These are phyloP conservation scores for Plasmopara muralis DNA, from an alignment of 352 stramenopile species.

Conservation along the genomic window DNA sequence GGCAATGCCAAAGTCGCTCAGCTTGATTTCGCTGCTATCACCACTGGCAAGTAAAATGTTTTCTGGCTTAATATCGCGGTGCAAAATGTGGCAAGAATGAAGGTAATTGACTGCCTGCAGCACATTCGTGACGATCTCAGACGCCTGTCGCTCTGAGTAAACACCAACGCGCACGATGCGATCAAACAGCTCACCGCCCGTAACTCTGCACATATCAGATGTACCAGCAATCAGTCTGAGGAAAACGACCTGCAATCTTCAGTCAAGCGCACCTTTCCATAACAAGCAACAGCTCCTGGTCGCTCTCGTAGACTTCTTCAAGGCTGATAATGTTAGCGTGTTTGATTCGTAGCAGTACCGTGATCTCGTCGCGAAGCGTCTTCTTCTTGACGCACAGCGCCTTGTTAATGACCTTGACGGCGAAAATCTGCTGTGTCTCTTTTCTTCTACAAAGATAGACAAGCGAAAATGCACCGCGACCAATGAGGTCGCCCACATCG, in stretches of 20 bases:
- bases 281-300: conserved; percentile 81
- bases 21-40: conserved; percentile 69
- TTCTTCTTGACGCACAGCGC: conserved; percentile 82
- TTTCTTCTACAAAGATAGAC: conserved; percentile 82
- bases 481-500: conserved; percentile 81
- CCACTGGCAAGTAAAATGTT: conserved; percentile 74
- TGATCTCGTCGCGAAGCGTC: conserved; percentile 81
- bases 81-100: conserved; percentile 75
- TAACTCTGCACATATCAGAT: conserved; percentile 41
- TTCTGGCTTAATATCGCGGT: conserved; percentile 80
- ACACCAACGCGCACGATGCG: conserved; percentile 75
- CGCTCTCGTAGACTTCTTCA: conserved; percentile 81
- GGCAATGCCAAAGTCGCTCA: conserved; percentile 80
- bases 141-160: conserved; percentile 75
- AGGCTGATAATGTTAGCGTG: conserved; percentile 86
- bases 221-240: neutral
- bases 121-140: conserved; percentile 68
- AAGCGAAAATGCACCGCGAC: conserved; percentile 74
- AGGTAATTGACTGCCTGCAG: conserved; percentile 67
- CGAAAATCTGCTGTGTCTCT: conserved; percentile 73
- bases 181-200: conserved; percentile 78
- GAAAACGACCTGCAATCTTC: neutral
- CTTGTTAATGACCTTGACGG: conserved; percentile 88
- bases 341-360: conserved; percentile 76
- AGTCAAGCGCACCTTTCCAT: conserved; percentile 60